These are phyloP conservation scores for Alectoria sarmentosa DNA, from an alignment of 495 filamentous ascomycete species.

Conservation along the genomic window DNA sequence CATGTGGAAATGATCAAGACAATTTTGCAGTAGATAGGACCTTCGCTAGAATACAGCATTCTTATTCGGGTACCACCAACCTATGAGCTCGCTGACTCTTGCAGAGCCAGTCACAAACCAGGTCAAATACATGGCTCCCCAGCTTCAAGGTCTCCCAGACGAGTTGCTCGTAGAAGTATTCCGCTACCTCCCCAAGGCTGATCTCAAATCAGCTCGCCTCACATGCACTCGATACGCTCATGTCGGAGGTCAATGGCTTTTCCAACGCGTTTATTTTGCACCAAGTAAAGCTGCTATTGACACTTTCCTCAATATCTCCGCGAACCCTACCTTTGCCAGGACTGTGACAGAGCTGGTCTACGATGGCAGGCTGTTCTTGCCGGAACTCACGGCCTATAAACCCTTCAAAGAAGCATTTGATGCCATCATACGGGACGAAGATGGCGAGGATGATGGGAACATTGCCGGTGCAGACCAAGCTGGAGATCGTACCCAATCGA, in stretches of 20 bases:
- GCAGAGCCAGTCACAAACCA: not conserved
- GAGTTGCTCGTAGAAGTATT: not conserved
- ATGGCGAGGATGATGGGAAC: not conserved
- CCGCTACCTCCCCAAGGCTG: not conserved
- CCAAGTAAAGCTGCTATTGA: not conserved
- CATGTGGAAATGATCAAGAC: too few species aligned
- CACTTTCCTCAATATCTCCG: not conserved
- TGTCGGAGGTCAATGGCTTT: not conserved
- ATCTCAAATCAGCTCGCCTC: not conserved
- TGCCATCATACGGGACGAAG: not conserved
- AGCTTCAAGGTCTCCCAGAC: not conserved
- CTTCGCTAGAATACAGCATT: not conserved
- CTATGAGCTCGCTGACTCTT: not conserved
- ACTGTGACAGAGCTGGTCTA: not conserved
- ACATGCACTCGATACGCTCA: not conserved
- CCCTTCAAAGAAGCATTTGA: not conserved
- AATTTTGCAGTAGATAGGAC: not conserved
- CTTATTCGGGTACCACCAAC: not conserved
- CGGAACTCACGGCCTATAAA: not conserved
- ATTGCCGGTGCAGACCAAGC: too few species aligned
- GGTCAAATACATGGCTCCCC: not conserved
- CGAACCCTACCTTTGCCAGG: not conserved
- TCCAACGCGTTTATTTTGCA: constrained; percentile 3
- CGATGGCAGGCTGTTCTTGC: not conserved
- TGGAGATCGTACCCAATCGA: too few species aligned